These are phyloP conservation scores for Wallacemonas collosoma DNA, from an alignment of 208 protist species.

Conservation along the genomic window DNA sequence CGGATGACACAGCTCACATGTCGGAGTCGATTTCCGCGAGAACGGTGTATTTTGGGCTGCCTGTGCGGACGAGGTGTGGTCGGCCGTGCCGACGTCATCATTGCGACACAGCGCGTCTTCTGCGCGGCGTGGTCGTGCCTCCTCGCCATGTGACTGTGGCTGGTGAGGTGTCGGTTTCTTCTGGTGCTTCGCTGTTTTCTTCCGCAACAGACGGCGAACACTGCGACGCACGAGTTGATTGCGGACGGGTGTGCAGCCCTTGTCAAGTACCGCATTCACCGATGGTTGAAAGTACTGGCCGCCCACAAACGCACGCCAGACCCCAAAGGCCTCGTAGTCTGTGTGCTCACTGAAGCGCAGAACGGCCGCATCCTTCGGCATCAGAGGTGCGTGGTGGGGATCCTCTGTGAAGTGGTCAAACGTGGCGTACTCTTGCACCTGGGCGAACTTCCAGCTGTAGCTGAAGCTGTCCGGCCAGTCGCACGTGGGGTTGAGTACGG, in stretches of 20 bases:
- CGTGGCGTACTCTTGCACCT: constrained; percentile 44
- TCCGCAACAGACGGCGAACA: constrained; percentile 41
- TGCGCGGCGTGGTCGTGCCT: too few relatives aligned
- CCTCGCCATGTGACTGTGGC: neutral
- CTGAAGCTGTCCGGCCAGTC: constrained; percentile 82
- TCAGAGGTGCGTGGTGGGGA: constrained; percentile 79
- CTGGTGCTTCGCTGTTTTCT: constrained; percentile 10
- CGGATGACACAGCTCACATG: constrained; percentile 26
- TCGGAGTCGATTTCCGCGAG: constrained; percentile 4
- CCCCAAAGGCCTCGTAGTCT: constrained; percentile 60
- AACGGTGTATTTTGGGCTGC: neutral
- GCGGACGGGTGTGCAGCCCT: constrained; percentile 60
- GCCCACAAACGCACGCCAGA: constrained; percentile 84
- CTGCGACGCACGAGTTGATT: constrained; percentile 67
- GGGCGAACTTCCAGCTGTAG: constrained; percentile 55
- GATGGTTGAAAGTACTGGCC: constrained; percentile 70
- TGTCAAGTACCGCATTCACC: constrained; percentile 74
- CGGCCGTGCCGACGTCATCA: too few relatives aligned
- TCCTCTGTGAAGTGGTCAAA: constrained; percentile 67
- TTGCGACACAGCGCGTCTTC: too few relatives aligned
- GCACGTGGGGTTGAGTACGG: constrained; percentile 47
- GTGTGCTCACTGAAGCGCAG: constrained; percentile 49
- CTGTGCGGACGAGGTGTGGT: too few relatives aligned
- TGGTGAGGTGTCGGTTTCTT: constrained; percentile 2
- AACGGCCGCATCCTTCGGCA: constrained; percentile 59